A percentile compares a stretch with the other conserved stretches of the same genome.
Conservation (phyloP, 2,329 filamentous ascomycete species). For the Diaporthe eres region DNA sequence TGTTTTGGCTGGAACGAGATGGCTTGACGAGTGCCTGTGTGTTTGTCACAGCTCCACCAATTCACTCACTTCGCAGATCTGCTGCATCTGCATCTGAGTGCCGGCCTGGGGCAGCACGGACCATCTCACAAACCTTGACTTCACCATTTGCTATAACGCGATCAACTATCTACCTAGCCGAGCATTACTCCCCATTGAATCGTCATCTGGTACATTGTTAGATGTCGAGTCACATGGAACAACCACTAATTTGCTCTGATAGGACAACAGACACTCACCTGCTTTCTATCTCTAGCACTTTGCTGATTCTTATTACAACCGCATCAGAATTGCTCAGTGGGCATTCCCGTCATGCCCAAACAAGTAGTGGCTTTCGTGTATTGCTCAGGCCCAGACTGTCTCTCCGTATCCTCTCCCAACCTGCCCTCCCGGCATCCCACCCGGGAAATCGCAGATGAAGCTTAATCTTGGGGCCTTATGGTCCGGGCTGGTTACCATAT, state of each 20-base stretch:
- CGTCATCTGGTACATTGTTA: not conserved
- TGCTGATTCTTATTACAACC: not conserved
- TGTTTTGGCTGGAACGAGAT: slow-evolving; percentile 13
- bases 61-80: slow-evolving; percentile 2
- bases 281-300: not conserved
- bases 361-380: not conserved
- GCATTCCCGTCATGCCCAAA: no score
- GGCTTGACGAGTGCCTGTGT: not conserved
- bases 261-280: not conserved
- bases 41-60: slow-evolving; percentile 11
- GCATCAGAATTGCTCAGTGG: not conserved
- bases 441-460: not conserved
- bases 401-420: not conserved
- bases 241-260: not conserved
- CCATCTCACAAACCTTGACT: not conserved
- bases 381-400: not conserved
- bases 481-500: not conserved
- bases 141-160: not conserved
- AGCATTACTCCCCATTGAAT: not conserved
- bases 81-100: slow-evolving; percentile 13
- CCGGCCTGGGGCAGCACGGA: slow-evolving; percentile 21
- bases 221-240: not conserved
- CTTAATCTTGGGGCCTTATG: not conserved
- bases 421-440: not conserved
- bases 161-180: not conserved